Conservation (phyloP, 305 asterid species). For the Fraxinus sp. region DNA sequence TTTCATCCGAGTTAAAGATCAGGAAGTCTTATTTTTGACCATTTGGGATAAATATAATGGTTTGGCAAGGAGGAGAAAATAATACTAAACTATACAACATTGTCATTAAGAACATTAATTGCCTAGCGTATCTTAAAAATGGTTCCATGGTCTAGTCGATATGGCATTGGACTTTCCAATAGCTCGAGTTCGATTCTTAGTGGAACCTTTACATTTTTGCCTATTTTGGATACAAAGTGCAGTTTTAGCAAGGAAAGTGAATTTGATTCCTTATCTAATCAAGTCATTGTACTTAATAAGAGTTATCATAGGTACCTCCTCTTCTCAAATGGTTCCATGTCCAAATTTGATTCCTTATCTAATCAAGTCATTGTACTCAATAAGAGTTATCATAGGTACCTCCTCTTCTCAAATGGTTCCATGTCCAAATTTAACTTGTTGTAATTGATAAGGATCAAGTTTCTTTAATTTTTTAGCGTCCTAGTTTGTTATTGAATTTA, state of each 20-base stretch:
- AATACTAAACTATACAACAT: neutral
- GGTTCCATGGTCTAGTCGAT: neutral
- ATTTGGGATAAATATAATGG: neutral
- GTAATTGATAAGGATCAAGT: neutral
- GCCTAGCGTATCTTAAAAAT: neutral
- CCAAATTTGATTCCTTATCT: neutral
- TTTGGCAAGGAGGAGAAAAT: neutral
- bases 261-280: neutral
- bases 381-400: neutral
- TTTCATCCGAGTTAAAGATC: neutral
- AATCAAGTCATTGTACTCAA: neutral
- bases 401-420: neutral
- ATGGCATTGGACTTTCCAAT: neutral
- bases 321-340: neutral
- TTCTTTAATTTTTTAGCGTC: neutral
- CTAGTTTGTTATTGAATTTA: neutral
- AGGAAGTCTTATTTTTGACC: neutral
- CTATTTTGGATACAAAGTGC: neutral
- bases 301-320: neutral
- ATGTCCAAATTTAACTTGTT: neutral
- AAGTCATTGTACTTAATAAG: neutral
- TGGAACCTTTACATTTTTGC: neutral
- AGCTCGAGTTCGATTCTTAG: neutral
- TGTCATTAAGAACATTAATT: neutral
- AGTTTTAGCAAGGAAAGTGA: neutral